Evolutionary conservation across 805 yeast species (phyloP).

Genomic region (Ascoidea rubescens): DNA sequence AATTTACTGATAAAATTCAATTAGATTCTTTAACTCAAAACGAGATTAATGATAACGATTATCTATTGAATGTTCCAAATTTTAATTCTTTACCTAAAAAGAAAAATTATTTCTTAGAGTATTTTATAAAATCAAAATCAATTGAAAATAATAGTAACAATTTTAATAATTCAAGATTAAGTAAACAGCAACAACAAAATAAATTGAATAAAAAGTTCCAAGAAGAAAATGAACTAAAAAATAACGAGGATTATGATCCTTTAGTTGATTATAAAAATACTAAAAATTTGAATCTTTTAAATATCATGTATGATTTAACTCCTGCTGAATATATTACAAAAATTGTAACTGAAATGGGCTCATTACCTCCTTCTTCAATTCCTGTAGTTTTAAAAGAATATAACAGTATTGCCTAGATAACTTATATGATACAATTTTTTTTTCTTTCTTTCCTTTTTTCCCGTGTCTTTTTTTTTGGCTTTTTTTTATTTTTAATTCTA

Average conservation of each 20-base stretch:
- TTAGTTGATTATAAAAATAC: slow-evolving; percentile 16
- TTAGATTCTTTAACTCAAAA: slow-evolving; percentile 90
- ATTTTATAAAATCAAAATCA: slow-evolving; percentile 29
- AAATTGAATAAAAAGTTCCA: slow-evolving; percentile 12
- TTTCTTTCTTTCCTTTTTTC: too few species aligned
- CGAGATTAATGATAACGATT: slow-evolving; percentile 70
- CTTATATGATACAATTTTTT: too few species aligned
- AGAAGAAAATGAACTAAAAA: slow-evolving; percentile 15
- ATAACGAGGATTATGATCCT: slow-evolving; percentile 16
- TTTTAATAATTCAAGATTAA: slow-evolving; percentile 14
- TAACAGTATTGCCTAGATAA: slow-evolving; percentile 20
- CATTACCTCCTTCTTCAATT: slow-evolving; percentile 94
- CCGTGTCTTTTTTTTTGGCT: too few species aligned
- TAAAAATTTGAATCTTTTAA: slow-evolving; percentile 51
- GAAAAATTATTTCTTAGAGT: slow-evolving; percentile 51
- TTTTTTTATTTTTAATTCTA: too few species aligned
- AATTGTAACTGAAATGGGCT: slow-evolving; percentile 91
- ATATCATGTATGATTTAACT: slow-evolving; percentile 85
- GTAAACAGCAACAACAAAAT: slow-evolving; percentile 13
- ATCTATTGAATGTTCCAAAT: slow-evolving; percentile 37
- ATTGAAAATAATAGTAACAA: slow-evolving; percentile 13
- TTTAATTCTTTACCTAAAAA: slow-evolving; percentile 34
- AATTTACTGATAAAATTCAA: slow-evolving; percentile 90
- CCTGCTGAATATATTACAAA: slow-evolving; percentile 90
- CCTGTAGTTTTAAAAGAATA: slow-evolving; percentile 94